phyloP scores from a whole-genome alignment of 495 filamentous ascomycete species.

The Hypoxylon trugodes region DNA sequence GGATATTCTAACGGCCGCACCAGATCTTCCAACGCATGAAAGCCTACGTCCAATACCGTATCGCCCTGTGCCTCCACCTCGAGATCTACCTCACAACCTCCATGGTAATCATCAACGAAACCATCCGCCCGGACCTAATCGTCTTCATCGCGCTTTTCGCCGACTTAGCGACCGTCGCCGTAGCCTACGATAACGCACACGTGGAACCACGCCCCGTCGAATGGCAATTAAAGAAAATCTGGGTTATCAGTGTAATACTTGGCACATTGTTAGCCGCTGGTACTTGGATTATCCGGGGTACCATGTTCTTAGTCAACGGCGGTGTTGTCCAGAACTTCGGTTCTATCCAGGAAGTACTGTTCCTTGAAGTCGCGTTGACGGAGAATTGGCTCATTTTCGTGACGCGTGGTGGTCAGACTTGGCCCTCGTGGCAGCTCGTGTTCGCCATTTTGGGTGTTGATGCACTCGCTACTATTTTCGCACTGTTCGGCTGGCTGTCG shows the following conservation, averaged over 20 bases:
- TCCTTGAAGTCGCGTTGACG: conserved; percentile 89
- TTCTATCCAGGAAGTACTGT: conserved; percentile 79
- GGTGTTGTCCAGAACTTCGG: conserved; percentile 89
- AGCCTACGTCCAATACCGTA: conserved; percentile 94
- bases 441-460: conserved; percentile 82
- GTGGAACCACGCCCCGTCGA: conserved; percentile 86
- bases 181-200: conserved; percentile 91
- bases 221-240: conserved; percentile 91
- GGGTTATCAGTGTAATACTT: conserved; percentile 86
- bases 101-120: conserved; percentile 84
- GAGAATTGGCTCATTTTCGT: conserved; percentile 98
- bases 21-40: conserved; percentile 97
- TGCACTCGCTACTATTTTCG: conserved; percentile 81
- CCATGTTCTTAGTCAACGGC: conserved; percentile 72
- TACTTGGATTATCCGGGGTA: conserved; percentile 82
- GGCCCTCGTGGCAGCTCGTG: conserved; percentile 82
- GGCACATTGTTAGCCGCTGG: conserved; percentile 79
- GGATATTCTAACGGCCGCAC: conserved; percentile 51
- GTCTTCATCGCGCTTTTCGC: conserved; percentile 95
- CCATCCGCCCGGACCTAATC: conserved; percentile 82
- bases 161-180: conserved; percentile 88
- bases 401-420: conserved; percentile 83
- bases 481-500: conserved; percentile 80
- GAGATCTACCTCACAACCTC: conserved; percentile 89
- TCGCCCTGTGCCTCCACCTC: conserved; percentile 92